A percentile compares a stretch with the other conserved stretches of the same genome.
These are phyloP conservation scores for Phytopythium mirpurense DNA, from an alignment of 352 stramenopile species.

Conservation along the genomic window DNA sequence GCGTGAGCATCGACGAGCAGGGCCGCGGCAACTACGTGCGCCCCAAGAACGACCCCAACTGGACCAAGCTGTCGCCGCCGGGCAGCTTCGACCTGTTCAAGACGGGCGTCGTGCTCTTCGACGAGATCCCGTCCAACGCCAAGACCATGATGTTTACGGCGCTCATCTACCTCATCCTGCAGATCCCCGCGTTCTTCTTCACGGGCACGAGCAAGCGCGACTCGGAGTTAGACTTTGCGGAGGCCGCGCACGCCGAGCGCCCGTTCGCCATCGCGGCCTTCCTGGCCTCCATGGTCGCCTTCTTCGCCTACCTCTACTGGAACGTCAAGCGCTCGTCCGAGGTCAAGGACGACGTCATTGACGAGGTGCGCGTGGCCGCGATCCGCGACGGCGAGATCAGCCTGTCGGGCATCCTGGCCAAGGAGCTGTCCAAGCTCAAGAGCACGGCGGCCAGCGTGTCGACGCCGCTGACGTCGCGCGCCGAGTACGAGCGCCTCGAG, in stretches of 20 bases:
- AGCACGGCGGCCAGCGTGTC: slow-evolving; percentile 23
- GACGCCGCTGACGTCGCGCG: slow-evolving; percentile 43
- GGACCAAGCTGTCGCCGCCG: slow-evolving; percentile 83
- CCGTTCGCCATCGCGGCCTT: slow-evolving; percentile 88
- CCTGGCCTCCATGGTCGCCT: slow-evolving; percentile 85
- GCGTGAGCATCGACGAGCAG: slow-evolving; percentile 92
- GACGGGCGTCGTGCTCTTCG: slow-evolving; percentile 78
- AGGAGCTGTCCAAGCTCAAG: slow-evolving; percentile 75
- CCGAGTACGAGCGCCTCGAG: slow-evolving; percentile 76
- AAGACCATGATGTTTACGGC: slow-evolving; percentile 91
- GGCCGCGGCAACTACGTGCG: slow-evolving; percentile 83
- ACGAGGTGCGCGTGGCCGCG: slow-evolving; percentile 64
- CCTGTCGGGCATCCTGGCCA: slow-evolving; percentile 69
- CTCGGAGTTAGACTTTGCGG: slow-evolving; percentile 51
- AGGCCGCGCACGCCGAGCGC: slow-evolving; percentile 81
- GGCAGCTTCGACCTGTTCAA: slow-evolving; percentile 52
- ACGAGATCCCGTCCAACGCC: slow-evolving; percentile 86
- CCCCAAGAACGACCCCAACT: slow-evolving; percentile 73
- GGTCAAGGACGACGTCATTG: slow-evolving; percentile 58
- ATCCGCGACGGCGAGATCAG: slow-evolving; percentile 74
- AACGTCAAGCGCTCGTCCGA: slow-evolving; percentile 83
- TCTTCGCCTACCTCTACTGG: slow-evolving; percentile 90
- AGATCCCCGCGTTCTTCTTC: slow-evolving; percentile 90
- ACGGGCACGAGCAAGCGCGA: slow-evolving; percentile 63
- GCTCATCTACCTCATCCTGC: slow-evolving; percentile 95